A percentile compares a stretch with the other conserved stretches of the same genome.
Conservation (phyloP, 2,329 filamentous ascomycete genomes). For the Geosmithia flava region DNA sequence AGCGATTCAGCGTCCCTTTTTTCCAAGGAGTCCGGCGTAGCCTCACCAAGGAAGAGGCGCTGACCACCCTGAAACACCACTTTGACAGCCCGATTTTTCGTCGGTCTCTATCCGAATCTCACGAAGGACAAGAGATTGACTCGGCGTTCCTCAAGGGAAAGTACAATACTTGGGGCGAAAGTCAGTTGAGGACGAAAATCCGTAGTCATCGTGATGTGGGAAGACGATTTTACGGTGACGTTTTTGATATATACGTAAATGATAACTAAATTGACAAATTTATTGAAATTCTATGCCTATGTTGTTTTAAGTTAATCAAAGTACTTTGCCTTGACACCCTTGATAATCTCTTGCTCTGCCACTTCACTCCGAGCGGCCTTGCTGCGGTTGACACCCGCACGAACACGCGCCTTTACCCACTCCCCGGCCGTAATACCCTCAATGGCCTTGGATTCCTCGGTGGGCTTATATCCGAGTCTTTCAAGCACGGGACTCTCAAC, state of each 20-base stretch:
- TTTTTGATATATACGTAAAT: constrained; percentile 33
- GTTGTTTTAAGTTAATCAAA: constrained; percentile 12
- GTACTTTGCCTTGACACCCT: constrained; percentile 18
- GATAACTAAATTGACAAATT: constrained; percentile 17
- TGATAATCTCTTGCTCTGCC: constrained; percentile 14
- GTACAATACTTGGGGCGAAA: constrained; percentile 43
- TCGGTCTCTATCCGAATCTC: constrained; percentile 15
- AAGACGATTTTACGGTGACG: constrained; percentile 28
- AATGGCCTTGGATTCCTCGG: constrained; percentile 10
- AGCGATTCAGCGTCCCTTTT: constrained; percentile 30
- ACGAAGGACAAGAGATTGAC: constrained; percentile 26
- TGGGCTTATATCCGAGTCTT: constrained; percentile 14
- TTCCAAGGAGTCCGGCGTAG: constrained; percentile 35
- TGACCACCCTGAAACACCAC: constrained; percentile 22
- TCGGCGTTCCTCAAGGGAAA: constrained; percentile 34
- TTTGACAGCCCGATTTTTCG: constrained; percentile 13
- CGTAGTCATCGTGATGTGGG: constrained; percentile 37
- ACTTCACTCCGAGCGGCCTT: constrained; percentile 12
- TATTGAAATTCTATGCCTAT: not conserved
- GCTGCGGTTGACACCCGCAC: constrained; percentile 6
- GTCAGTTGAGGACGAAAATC: constrained; percentile 39
- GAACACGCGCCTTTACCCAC: constrained; percentile 20
- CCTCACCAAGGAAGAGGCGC: constrained; percentile 29
- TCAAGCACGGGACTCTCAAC: constrained; percentile 17
- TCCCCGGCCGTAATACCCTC: constrained; percentile 19